Conservation (phyloP, 2,329 filamentous ascomycete species). For the Diaporthe citri region DNA sequence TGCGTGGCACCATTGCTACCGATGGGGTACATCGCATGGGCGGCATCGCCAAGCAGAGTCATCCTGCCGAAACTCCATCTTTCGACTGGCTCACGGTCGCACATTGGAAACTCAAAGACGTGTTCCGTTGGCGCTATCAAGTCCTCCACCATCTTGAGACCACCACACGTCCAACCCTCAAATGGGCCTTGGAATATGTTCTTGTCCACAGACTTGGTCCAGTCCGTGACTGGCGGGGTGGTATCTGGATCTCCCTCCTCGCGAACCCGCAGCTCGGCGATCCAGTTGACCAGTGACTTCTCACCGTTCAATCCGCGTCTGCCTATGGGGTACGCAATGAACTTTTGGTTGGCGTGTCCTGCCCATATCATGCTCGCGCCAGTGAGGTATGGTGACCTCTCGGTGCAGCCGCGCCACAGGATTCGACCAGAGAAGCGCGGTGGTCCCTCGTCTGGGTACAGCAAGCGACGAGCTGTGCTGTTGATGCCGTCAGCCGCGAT, state of each 20-base stretch:
- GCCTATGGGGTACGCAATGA: slow-evolving; percentile 61
- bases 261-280: slow-evolving; percentile 58
- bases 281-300: slow-evolving; percentile 60
- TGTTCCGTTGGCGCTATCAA: slow-evolving; percentile 56
- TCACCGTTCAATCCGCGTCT: slow-evolving; percentile 50
- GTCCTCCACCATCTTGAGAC: slow-evolving; percentile 54
- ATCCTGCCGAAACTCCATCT: slow-evolving; percentile 53
- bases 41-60: slow-evolving; percentile 57
- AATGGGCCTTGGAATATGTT: slow-evolving; percentile 55
- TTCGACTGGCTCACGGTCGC: slow-evolving; percentile 54
- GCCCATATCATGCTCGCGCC: slow-evolving; percentile 59
- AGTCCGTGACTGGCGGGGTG: slow-evolving; percentile 58
- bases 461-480: slow-evolving; percentile 53
- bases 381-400: slow-evolving; percentile 56
- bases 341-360: slow-evolving; percentile 60
- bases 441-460: slow-evolving; percentile 59
- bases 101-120: slow-evolving; percentile 61
- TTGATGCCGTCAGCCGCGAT: slow-evolving; percentile 61
- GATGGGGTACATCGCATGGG: slow-evolving; percentile 57
- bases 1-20: slow-evolving; percentile 58
- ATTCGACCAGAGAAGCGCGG: slow-evolving; percentile 60
- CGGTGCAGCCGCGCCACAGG: slow-evolving; percentile 58
- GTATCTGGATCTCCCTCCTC: slow-evolving; percentile 56
- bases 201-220: slow-evolving; percentile 57
- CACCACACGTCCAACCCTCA: slow-evolving; percentile 56